Base-by-base conservation (phyloP, 23 red algal species). In the Rhodosorus marinus region DNA sequence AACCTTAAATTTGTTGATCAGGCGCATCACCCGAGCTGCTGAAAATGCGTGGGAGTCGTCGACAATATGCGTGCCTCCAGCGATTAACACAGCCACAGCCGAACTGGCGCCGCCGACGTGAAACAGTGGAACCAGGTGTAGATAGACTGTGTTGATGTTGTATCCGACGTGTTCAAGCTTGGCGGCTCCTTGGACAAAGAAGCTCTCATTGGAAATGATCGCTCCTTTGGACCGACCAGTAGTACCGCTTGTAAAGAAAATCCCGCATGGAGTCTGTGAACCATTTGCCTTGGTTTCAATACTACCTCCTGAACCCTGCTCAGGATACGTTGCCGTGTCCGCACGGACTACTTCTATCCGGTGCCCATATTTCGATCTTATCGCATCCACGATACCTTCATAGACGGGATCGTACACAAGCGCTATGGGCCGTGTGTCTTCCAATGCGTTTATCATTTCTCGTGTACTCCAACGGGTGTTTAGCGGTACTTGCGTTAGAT, bases 221-320 rank as follows among this genome's bases (percentile, higher is more conserved):
- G 70, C 79, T 3, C 66, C 51, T 31, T 84, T 84, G 6, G 79
- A 55, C 2, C 20, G 17, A 0, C 26, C 49, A 19, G 79, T 65
- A 40, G 79, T 84, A 6, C 79, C 79, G 0, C 50, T 59, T 11
- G 79, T 84, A 62, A 64, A 84, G 51, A 84, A 72, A 24, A 84
- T 53, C 43, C 38, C 38, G 38, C 11, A 43, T 43, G 11, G 11
- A 43, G 11, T 43, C 17, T 43, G 38, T n/a, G n/a, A n/a, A n/a
- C n/a, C n/a, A n/a, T n/a, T n/a, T n/a, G n/a, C n/a, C n/a, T n/a
- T n/a, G n/a, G n/a, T n/a, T n/a, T n/a, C n/a, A n/a, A n/a, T n/a
- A n/a, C n/a, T n/a, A n/a, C n/a, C n/a, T n/a, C n/a, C n/a, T n/a
- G n/a, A n/a, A n/a, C n/a, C n/a, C n/a, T n/a, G n/a, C n/a, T n/a